Evolutionary conservation across 768 basidiomycete genomes (phyloP).

Genomic region (Austroboletus eburneus): DNA sequence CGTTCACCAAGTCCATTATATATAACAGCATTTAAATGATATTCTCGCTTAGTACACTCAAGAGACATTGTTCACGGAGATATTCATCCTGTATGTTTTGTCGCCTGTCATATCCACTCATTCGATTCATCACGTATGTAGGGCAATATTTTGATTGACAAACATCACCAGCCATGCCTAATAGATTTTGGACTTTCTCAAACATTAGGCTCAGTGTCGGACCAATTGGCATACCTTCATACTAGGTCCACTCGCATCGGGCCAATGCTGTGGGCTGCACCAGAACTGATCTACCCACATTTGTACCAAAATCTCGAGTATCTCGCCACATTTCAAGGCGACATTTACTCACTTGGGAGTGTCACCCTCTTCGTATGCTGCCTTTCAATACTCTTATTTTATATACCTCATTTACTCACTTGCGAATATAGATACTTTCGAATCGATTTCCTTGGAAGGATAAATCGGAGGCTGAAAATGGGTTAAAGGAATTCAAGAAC

Average conservation of each 20-base stretch:
- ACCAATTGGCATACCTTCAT: neutral
- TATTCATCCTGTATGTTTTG: neutral
- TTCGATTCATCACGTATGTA: neutral
- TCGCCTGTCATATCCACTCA: neutral
- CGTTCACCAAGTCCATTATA: too few species aligned
- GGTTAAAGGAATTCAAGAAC: too few species aligned
- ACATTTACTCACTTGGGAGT: constrained; percentile 6
- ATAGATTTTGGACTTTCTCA: constrained; percentile 7
- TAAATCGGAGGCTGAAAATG: too few species aligned
- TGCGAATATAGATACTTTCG: too few species aligned
- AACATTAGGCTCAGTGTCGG: neutral
- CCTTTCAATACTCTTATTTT: too few species aligned
- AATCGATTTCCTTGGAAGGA: too few species aligned
- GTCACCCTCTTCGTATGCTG: constrained; percentile 5
- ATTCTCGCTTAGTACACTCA: too few species aligned
- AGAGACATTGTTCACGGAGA: too few species aligned
- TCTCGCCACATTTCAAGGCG: neutral
- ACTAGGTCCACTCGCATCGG: neutral
- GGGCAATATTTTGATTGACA: constrained; percentile 5
- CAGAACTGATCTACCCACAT: neutral
- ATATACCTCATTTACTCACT: too few species aligned
- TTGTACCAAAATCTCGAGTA: neutral
- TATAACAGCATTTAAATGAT: too few species aligned
- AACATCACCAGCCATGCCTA: neutral
- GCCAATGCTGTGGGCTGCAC: neutral